A percentile compares a stretch with the other conserved stretches of the same genome.
These are phyloP conservation scores for Saccharomyces hybrid DNA, from an alignment of 1,139 yeast genomes.

Conservation along the genomic window DNA sequence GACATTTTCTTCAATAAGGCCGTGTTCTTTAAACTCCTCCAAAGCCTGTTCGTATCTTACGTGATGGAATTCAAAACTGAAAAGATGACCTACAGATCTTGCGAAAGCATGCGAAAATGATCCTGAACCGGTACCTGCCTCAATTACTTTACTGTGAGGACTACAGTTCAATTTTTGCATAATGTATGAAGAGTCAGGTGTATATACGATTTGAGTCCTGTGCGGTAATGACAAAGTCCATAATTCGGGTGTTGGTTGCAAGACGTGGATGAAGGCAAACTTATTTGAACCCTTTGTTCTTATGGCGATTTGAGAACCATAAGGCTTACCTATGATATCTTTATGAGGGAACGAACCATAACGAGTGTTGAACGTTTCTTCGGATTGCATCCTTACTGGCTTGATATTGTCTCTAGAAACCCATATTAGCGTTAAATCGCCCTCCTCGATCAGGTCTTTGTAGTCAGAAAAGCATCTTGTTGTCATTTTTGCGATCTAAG, in stretches of 20 bases:
- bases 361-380: constrained; percentile 66
- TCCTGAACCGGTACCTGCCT: constrained; percentile 98
- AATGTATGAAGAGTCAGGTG: constrained; percentile 90
- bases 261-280: constrained; percentile 77
- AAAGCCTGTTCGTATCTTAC: constrained; percentile 75
- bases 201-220: constrained; percentile 94
- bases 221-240: constrained; percentile 96
- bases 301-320: constrained; percentile 75
- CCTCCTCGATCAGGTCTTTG: constrained; percentile 53
- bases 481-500: background rate
- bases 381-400: constrained; percentile 57
- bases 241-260: constrained; percentile 90
- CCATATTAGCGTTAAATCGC: constrained; percentile 81
- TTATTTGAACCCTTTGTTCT: constrained; percentile 51
- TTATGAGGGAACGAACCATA: constrained; percentile 84
- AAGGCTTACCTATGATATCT: constrained; percentile 71
- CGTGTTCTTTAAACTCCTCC: constrained; percentile 68
- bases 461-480: constrained; percentile 18
- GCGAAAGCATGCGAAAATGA: constrained; percentile 92
- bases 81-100: constrained; percentile 72
- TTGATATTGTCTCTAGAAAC: constrained; percentile 72
- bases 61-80: constrained; percentile 87
- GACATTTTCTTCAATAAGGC: constrained; percentile 42
- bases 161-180: constrained; percentile 70
- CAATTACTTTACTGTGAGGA: constrained; percentile 78